Percentiles rank a stretch among this genome's conserved stretches.
These are phyloP conservation scores for Colletotrichum spinosum DNA, from an alignment of 2,329 filamentous ascomycete species.

Conservation along the genomic window DNA sequence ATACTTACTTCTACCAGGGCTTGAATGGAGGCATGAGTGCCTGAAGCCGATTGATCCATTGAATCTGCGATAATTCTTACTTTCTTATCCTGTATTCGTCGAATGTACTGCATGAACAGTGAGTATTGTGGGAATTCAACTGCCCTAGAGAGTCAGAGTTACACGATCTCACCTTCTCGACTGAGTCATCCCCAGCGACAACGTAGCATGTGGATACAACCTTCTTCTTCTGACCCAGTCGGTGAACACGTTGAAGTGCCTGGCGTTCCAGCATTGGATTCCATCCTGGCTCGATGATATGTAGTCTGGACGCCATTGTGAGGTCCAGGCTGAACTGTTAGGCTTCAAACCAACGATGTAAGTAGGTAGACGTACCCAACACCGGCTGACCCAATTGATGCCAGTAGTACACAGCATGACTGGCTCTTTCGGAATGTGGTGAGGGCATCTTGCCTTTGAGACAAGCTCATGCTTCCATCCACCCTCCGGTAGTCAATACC, in stretches of 20 bases:
- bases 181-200: not conserved
- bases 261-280: not conserved
- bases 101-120: too few relatives aligned
- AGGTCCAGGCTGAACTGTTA: not conserved
- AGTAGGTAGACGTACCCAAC: not conserved
- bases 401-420: not conserved
- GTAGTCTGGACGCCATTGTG: not conserved
- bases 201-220: not conserved
- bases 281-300: not conserved
- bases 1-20: too few relatives aligned
- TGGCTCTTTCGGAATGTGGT: not conserved
- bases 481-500: not conserved
- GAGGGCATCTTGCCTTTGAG: not conserved
- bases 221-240: not conserved
- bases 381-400: not conserved
- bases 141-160: not conserved
- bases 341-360: not conserved
- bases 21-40: too few relatives aligned
- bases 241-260: not conserved
- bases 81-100: too few relatives aligned
- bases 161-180: not conserved
- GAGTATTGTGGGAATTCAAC: too few relatives aligned
- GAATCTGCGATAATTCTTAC: too few relatives aligned
- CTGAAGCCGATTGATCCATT: too few relatives aligned
- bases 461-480: not conserved